These are phyloP conservation scores for Lithocarpus polystachyus DNA, from an alignment of 306 rosid species.

Conservation along the genomic window DNA sequence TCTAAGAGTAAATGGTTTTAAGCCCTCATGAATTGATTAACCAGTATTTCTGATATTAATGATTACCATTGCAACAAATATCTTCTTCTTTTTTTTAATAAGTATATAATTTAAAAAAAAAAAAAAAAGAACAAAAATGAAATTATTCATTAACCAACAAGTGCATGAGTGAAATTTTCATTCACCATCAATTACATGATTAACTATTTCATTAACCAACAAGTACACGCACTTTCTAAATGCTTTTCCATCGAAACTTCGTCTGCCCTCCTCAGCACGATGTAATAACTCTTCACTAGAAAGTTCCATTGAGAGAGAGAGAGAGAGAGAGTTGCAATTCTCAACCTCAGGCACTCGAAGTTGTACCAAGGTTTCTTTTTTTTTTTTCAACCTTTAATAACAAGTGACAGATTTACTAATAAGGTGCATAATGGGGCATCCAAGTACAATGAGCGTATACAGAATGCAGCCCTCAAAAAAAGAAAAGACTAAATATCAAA, in stretches of 20 bases:
- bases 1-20: background rate
- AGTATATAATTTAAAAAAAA: too few relatives aligned
- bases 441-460: background rate
- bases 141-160: too few relatives aligned
- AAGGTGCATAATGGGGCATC: background rate
- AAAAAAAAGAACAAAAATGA: too few relatives aligned
- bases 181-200: too few relatives aligned
- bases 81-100: too few relatives aligned
- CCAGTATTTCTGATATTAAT: background rate
- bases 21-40: background rate
- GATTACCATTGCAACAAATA: background rate
- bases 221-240: too few relatives aligned
- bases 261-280: too few relatives aligned
- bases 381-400: too few relatives aligned
- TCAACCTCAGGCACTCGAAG: background rate
- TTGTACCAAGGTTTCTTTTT: background rate
- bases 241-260: too few relatives aligned
- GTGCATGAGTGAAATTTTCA: too few relatives aligned
- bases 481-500: background rate
- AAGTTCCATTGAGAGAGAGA: background rate
- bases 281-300: too few relatives aligned
- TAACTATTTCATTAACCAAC: too few relatives aligned
- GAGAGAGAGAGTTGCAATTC: background rate
- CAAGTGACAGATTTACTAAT: background rate
- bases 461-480: background rate